These are phyloP conservation scores for Sporothrix luriei DNA, from an alignment of 2,329 filamentous ascomycete species.

Conservation along the genomic window DNA sequence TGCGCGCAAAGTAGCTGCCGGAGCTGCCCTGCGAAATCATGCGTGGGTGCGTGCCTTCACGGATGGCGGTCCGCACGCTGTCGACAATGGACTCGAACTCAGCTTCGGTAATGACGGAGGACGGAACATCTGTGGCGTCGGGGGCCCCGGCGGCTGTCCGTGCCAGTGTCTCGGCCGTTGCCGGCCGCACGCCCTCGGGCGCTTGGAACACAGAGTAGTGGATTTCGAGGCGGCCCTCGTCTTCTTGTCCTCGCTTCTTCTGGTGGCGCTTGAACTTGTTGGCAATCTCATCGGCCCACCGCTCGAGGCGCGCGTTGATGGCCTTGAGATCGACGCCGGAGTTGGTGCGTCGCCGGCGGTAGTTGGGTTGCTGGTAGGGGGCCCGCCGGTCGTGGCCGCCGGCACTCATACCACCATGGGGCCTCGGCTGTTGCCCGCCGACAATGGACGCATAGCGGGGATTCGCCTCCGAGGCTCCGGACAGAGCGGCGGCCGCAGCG, in stretches of 20 bases:
- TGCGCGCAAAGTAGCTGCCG: conserved; percentile 95
- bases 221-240: conserved; percentile 89
- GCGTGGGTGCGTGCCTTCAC: conserved; percentile 86
- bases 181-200: conserved; percentile 81
- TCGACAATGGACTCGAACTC: conserved; percentile 89
- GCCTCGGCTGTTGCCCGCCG: conserved; percentile 39
- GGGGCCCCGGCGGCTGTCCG: conserved; percentile 35
- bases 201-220: conserved; percentile 96
- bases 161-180: conserved; percentile 73
- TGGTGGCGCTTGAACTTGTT: conserved; percentile 92
- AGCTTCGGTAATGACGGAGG: conserved; percentile 45
- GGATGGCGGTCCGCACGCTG: conserved; percentile 86
- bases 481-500: conserved; percentile 34
- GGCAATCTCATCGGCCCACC: conserved; percentile 97
- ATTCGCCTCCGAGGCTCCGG: conserved; percentile 47
- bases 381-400: conserved; percentile 17
- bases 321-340: conserved; percentile 96
- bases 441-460: conserved; percentile 65
- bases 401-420: conserved; percentile 46
- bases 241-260: conserved; percentile 60
- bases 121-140: conserved; percentile 55
- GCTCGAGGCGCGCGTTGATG: conserved; percentile 91
- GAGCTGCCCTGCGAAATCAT: conserved; percentile 98
- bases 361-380: conserved; percentile 13
- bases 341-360: conserved; percentile 58